These are phyloP conservation scores for Penicillium subrubescens DNA, from an alignment of 495 filamentous ascomycete species.

Conservation along the genomic window DNA sequence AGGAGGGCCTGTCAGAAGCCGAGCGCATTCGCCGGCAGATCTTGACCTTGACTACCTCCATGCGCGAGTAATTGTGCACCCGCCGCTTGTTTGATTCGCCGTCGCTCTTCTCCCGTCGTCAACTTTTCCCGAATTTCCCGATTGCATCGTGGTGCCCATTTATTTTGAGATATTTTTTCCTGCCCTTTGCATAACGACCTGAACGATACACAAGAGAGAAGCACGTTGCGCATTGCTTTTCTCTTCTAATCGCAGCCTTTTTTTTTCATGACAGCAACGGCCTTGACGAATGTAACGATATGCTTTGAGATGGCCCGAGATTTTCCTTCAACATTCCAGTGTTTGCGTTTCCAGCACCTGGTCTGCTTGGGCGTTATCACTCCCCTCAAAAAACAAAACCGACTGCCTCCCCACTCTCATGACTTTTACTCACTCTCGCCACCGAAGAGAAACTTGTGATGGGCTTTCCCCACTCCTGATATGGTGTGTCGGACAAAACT, in stretches of 20 bases:
- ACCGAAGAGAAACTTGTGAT: constrained; percentile 32
- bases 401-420: constrained; percentile 1
- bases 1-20: constrained; percentile 48
- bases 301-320: constrained; percentile 20
- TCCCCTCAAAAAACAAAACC: constrained; percentile 12
- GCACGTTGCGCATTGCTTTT: constrained; percentile 6
- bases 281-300: constrained; percentile 46
- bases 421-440: constrained; percentile 4
- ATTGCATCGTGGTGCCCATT: constrained; percentile 24
- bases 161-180: constrained; percentile 20
- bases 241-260: constrained; percentile 20
- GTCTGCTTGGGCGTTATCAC: constrained; percentile 6
- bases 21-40: constrained; percentile 51
- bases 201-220: constrained; percentile 32
- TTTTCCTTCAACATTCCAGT: neutral
- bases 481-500: constrained; percentile 6
- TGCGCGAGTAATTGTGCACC: constrained; percentile 29
- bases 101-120: neutral
- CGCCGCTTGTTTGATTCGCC: neutral
- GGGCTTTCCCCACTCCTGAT: constrained; percentile 19
- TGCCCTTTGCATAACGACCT: constrained; percentile 33
- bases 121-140: constrained; percentile 15
- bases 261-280: constrained; percentile 43
- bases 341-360: neutral
- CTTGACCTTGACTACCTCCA: constrained; percentile 42